These are phyloP conservation scores for Penicillium goetzii DNA, from an alignment of 495 filamentous ascomycete genomes.

Conservation along the genomic window DNA sequence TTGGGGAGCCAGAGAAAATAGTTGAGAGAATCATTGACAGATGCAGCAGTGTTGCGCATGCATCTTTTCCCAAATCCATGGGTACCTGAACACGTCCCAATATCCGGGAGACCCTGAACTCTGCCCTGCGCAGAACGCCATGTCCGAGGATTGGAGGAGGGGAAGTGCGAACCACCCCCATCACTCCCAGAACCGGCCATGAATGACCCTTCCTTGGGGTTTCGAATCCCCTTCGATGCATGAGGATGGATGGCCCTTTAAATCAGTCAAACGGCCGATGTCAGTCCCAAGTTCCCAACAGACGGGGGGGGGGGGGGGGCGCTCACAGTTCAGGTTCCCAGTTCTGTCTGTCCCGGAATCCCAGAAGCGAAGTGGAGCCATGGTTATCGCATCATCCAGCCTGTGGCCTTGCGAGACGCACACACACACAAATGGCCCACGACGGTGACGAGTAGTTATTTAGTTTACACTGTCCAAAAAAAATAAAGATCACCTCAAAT, in stretches of 20 bases:
- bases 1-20: not conserved
- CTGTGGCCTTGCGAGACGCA: slow-evolving; percentile 4
- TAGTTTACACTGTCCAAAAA: not conserved
- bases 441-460: not conserved
- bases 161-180: slow-evolving; percentile 4
- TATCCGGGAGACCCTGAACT: slow-evolving; percentile 20
- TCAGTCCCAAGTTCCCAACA: slow-evolving; percentile 8
- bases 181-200: not conserved
- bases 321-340: slow-evolving; percentile 11
- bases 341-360: slow-evolving; percentile 20
- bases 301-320: not conserved
- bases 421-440: not conserved
- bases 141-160: slow-evolving; percentile 8
- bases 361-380: slow-evolving; percentile 30
- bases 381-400: slow-evolving; percentile 32
- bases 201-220: slow-evolving; percentile 3
- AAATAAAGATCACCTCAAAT: not conserved
- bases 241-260: not conserved
- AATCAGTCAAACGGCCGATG: slow-evolving; percentile 4
- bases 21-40: not conserved
- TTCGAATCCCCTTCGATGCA: slow-evolving; percentile 13
- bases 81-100: slow-evolving; percentile 13
- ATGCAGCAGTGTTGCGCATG: slow-evolving; percentile 8
- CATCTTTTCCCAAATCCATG: slow-evolving; percentile 19
- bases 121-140: slow-evolving; percentile 25